Evolutionary conservation across 2,329 filamentous ascomycete genomes (phyloP).

Genomic region (Sclerotinia spermophila): DNA sequence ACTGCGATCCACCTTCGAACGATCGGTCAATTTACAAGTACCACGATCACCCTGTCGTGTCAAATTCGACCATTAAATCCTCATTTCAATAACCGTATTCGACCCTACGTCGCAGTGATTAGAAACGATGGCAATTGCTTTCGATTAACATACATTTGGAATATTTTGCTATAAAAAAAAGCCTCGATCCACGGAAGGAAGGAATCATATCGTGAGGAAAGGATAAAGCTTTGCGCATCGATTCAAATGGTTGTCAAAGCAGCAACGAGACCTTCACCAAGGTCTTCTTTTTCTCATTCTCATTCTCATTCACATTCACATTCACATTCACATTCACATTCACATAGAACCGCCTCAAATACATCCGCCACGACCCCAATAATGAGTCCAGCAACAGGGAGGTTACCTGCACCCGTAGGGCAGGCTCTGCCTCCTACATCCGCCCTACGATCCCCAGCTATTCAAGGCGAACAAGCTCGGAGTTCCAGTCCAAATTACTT

Average conservation of each 20-base stretch:
- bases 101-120: neutral
- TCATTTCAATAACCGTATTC: neutral
- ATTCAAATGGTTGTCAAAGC: conserved; percentile 34
- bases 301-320: conserved; percentile 25
- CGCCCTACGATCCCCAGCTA: conserved; percentile 29
- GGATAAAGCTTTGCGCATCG: conserved; percentile 7
- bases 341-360: conserved; percentile 22
- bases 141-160: neutral
- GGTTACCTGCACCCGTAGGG: conserved; percentile 32
- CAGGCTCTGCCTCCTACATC: conserved; percentile 28
- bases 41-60: conserved; percentile 5
- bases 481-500: conserved; percentile 82
- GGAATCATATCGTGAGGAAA: neutral
- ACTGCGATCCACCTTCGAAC: conserved; percentile 6
- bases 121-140: neutral
- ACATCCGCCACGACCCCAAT: conserved; percentile 25
- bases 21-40: neutral
- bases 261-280: conserved; percentile 32
- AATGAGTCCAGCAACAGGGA: conserved; percentile 21
- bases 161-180: too few relatives aligned
- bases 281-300: conserved; percentile 29
- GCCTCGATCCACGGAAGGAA: neutral
- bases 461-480: conserved; percentile 34
- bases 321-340: conserved; percentile 30
- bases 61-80: neutral